Conservation (phyloP, 371 early-diverging fungal species). For the Mucor racemosus region DNA sequence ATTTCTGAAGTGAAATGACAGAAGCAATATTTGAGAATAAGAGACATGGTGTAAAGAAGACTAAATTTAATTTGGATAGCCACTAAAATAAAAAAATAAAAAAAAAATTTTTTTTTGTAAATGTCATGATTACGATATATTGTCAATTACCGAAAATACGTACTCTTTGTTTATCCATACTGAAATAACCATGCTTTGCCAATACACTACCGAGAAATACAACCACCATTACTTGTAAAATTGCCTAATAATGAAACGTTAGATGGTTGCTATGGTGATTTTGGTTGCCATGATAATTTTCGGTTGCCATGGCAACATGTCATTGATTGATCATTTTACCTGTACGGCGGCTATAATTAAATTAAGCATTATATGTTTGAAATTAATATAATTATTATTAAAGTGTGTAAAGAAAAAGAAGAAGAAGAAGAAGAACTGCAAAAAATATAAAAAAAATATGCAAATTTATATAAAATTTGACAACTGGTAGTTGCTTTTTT, state of each 20-base stretch:
- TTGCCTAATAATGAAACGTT: slow-evolving; percentile 41
- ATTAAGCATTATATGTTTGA: slow-evolving; percentile 15
- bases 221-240: slow-evolving; percentile 57
- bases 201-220: slow-evolving; percentile 53
- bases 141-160: not conserved
- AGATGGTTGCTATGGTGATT: not conserved
- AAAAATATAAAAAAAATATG: not conserved
- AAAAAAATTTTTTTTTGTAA: not conserved
- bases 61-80: slow-evolving; percentile 70
- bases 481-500: not conserved
- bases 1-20: slow-evolving; percentile 59
- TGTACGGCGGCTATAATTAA: slow-evolving; percentile 32
- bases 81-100: slow-evolving; percentile 55
- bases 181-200: slow-evolving; percentile 50
- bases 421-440: not conserved
- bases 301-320: not conserved
- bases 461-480: too few species aligned
- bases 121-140: not conserved
- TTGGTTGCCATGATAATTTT: not conserved
- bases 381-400: not conserved
- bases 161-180: slow-evolving; percentile 58
- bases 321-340: slow-evolving; percentile 14
- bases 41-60: slow-evolving; percentile 79
- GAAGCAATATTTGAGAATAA: slow-evolving; percentile 76
- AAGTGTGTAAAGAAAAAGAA: slow-evolving; percentile 1